A percentile compares a stretch with the other conserved stretches of the same genome.
These are phyloP conservation scores for Penicillium aurantiogriseum DNA, from an alignment of 2,329 filamentous ascomycete species.

Conservation along the genomic window DNA sequence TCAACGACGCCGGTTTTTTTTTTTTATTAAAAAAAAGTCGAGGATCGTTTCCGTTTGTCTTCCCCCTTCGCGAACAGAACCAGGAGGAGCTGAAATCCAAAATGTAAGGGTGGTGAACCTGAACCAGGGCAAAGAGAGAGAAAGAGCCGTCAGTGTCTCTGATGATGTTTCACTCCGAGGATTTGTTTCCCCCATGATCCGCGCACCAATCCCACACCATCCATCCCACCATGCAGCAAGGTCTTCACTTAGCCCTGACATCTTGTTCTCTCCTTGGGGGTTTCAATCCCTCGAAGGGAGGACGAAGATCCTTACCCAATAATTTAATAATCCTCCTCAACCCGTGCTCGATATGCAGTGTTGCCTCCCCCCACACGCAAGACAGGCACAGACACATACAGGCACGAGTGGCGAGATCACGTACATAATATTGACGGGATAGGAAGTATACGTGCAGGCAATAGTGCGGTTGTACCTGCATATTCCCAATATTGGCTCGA, in stretches of 20 bases:
- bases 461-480: constrained; percentile 7
- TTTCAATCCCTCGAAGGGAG: background rate
- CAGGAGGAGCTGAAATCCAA: background rate
- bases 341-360: constrained; percentile 7
- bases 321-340: constrained; percentile 5
- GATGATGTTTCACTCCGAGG: constrained; percentile 6
- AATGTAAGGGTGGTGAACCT: constrained; percentile 9
- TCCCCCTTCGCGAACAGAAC: background rate
- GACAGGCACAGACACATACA: constrained; percentile 3
- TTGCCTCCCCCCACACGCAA: constrained; percentile 2
- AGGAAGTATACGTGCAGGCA: background rate
- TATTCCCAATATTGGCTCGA: background rate
- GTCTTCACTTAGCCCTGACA: constrained; percentile 1
- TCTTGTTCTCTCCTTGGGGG: background rate
- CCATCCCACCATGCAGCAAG: background rate
- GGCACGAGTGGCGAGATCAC: constrained; percentile 9
- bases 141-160: background rate
- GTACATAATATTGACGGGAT: constrained; percentile 3
- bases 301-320: constrained; percentile 1
- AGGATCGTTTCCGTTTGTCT: constrained; percentile 4
- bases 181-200: background rate
- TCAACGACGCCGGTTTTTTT: background rate
- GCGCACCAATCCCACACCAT: constrained; percentile 1
- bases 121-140: background rate
- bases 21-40: background rate